Evolutionary conservation across 768 basidiomycete genomes (phyloP).

Genomic region (Inosperma sp.): DNA sequence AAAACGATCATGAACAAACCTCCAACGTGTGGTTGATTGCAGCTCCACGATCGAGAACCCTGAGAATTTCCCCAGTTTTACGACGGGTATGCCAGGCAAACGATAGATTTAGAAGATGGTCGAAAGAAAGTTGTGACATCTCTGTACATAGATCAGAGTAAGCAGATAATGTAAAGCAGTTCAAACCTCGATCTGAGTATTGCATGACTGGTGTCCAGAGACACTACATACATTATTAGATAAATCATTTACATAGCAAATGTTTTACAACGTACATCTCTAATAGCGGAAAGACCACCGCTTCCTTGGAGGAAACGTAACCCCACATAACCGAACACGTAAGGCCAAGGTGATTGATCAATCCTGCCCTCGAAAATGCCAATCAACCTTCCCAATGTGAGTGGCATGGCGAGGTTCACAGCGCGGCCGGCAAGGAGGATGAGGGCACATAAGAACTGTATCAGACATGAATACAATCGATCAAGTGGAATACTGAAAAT

Average conservation of each 20-base stretch:
- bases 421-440: slow-evolving; percentile 70
- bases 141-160: slow-evolving; percentile 36
- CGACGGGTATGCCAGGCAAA: slow-evolving; percentile 77
- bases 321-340: slow-evolving; percentile 61
- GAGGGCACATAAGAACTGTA: slow-evolving; percentile 59
- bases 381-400: slow-evolving; percentile 65
- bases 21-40: slow-evolving; percentile 82
- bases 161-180: background rate
- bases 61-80: slow-evolving; percentile 82
- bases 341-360: slow-evolving; percentile 57
- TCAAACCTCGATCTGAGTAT: slow-evolving; percentile 68
- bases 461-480: background rate
- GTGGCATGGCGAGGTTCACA: slow-evolving; percentile 70
- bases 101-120: slow-evolving; percentile 83
- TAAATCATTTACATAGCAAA: slow-evolving; percentile 1
- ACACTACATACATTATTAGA: slow-evolving; percentile 32
- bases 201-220: slow-evolving; percentile 90
- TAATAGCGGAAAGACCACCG: slow-evolving; percentile 69
- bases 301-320: slow-evolving; percentile 72
- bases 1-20: slow-evolving; percentile 29
- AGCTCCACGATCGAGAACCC: slow-evolving; percentile 77
- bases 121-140: slow-evolving; percentile 82
- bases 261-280: slow-evolving; percentile 38
- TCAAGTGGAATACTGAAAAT: background rate
- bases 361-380: slow-evolving; percentile 46